Percentiles rank a stretch among this genome's conserved stretches.
These are phyloP conservation scores for Przewalskia tangutica DNA, from an alignment of 257 asterid genomes.

Conservation along the genomic window DNA sequence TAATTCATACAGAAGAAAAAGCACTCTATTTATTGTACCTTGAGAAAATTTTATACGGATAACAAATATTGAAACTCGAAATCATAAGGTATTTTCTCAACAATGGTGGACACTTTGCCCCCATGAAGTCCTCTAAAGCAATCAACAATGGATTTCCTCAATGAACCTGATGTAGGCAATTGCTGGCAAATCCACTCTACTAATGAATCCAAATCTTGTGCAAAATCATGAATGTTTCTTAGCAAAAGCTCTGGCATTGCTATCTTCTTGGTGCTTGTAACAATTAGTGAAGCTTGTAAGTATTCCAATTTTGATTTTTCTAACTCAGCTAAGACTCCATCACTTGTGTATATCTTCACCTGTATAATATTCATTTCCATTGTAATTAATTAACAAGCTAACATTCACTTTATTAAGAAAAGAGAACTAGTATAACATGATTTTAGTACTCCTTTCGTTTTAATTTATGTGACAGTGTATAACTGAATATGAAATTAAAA, in stretches of 20 bases:
- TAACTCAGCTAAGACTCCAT: slow-evolving; percentile 55
- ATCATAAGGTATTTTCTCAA: slow-evolving; percentile 71
- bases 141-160: slow-evolving; percentile 68
- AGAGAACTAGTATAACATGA: background rate
- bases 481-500: no score
- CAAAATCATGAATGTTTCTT: slow-evolving; percentile 53
- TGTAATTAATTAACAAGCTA: background rate
- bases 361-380: background rate
- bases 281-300: slow-evolving; percentile 72
- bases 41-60: background rate
- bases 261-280: slow-evolving; percentile 38
- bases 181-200: slow-evolving; percentile 76
- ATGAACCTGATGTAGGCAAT: slow-evolving; percentile 61
- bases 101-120: slow-evolving; percentile 32
- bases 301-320: slow-evolving; percentile 72
- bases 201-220: slow-evolving; percentile 39
- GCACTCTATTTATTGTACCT: rapidly evolving
- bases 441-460: rapidly evolving
- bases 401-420: background rate
- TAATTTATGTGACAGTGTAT: background rate
- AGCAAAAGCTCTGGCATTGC: slow-evolving; percentile 74
- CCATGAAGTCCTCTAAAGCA: slow-evolving; percentile 39
- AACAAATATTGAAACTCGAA: slow-evolving; percentile 77
- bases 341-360: slow-evolving; percentile 82
- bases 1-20: background rate